Base-by-base conservation (phyloP, 2,329 filamentous ascomycete genomes). In the Colletotrichum tropicale region DNA sequence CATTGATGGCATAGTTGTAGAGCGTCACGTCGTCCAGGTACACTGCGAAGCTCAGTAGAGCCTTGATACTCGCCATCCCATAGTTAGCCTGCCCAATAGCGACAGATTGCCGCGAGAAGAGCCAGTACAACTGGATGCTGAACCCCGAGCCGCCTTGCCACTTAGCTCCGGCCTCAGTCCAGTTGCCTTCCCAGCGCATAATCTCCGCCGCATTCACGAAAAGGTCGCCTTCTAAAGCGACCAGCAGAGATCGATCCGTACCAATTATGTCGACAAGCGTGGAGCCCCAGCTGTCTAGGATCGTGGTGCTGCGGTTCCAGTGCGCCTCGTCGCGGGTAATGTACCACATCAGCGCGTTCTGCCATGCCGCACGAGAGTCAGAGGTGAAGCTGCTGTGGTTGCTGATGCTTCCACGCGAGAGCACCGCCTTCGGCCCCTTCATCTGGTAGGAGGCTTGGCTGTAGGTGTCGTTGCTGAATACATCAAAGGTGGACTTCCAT, bases 181-280 rank as follows among this genome's bases (percentile, higher is more conserved):
- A 87, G 26, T 79, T 79, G 9, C 84, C 85, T 74, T 87, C 85
- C 84, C 84, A 86, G 34, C 85, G 82, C 84, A 87, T 85, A 34
- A 87, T 86, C 78, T 87, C 86, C 1, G 85, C 86, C 0, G 85
- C 85, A 38, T 87, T 87, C 24, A 81, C 84, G 10, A 87, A 81
- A 18, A 87, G 52, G 26, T 83, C 82, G 2, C 86, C 85, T 10
- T 87, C 85, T 1, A 87, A 77, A 1, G 82, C 84, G 8, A 86
- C 77, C 7, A 86, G 75, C 3, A 87, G 81, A 2, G 84, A 84
- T 1, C 78, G 79, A 69, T 85, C 84, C 0, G 78, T 81, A 3
- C 83, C 83, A 48, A 84, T 80, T 55, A 85, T 81, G 66, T 80
- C 78, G 7, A 80, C 83, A 10, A 85, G 71, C 26, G 80, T 82